Conservation (phyloP, 1,284 basidiomycete genomes). For the Ganoderma lucidum region DNA sequence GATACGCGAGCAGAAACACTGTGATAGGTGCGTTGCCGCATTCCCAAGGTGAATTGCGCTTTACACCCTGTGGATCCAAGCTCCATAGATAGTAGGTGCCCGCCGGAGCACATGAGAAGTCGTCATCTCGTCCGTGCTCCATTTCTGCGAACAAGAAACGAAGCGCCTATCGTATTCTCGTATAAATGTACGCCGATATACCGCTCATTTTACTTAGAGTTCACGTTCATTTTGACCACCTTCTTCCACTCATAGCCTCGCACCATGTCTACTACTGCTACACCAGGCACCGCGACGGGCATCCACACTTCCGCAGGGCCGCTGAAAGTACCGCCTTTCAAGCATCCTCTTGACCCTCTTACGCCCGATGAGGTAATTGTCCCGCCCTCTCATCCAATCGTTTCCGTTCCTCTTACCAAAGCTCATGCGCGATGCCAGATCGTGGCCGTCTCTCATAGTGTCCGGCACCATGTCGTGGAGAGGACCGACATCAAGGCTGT, state of each 20-base stretch:
- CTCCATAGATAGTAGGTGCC: background rate
- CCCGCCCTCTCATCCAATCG: slow-evolving; percentile 8
- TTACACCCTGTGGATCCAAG: background rate
- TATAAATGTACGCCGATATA: background rate
- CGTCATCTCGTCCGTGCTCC: background rate
- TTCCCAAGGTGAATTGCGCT: background rate
- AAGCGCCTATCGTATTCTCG: background rate
- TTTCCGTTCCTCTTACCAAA: background rate
- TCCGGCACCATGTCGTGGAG: slow-evolving; percentile 67
- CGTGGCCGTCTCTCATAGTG: slow-evolving; percentile 62
- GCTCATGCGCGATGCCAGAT: slow-evolving; percentile 57
- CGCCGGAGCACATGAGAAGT: background rate
- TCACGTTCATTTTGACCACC: background rate
- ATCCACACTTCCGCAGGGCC: slow-evolving; percentile 32
- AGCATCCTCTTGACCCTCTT: slow-evolving; percentile 78
- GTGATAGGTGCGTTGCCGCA: background rate
- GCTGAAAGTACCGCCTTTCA: slow-evolving; percentile 31
- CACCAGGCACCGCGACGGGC: slow-evolving; percentile 42
- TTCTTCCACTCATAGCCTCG: slow-evolving; percentile 8
- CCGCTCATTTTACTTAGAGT: background rate
- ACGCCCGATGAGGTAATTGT: slow-evolving; percentile 67
- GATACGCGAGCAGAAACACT: background rate
- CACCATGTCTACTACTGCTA: slow-evolving; percentile 35
- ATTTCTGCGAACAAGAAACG: background rate
- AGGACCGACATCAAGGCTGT: slow-evolving; percentile 71